Evolutionary conservation across 768 basidiomycete species (phyloP), one percentile per base, ranked within the genome.

Genomic region (Rhodotorula sphaerocarpa): DNA sequence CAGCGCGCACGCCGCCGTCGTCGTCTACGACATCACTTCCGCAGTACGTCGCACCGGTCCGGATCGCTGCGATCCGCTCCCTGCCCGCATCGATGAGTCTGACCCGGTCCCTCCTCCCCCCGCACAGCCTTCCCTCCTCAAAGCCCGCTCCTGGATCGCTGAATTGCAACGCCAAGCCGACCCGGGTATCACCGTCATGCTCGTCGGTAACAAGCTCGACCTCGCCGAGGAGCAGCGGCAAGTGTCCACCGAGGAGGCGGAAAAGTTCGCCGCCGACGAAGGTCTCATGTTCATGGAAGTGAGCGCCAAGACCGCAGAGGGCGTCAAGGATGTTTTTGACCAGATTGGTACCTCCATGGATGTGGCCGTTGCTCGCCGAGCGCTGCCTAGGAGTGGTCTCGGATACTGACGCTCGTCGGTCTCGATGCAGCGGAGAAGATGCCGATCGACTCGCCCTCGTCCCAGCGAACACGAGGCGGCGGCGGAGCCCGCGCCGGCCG

Each of bases 141-240:
- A 93, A 77, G 93, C 93, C 33, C 86, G 87, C 70, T 85, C 85
- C 67, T 97, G 93, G 93, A 92, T 97, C 74, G 82, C 87, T 55
- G 92, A 96, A 76, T 83, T 97, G 4, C 91, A 95, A 74, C 89
- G 92, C 57, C 92, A 96, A 78, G 93, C 92, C 59, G 93, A 97
- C 75, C 92, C 93, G 11, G 88, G 86, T 47, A 96, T 95, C 79
- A 83, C 93, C 71, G 93, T 97, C 75, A 87, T 90, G 44, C 84
- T 97, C 41, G 93, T 90, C 62, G 93, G 93, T 51, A 97, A 97
- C 81, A 97, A 97, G 78, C 77, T 84, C 33, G 93, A 97, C 77
- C 79, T 96, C 30, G 80, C 83, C 9, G 44, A 47, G 2, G 36
- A 42, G 6, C 61, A 68, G 33, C 50, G 70, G 9, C 66, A 70